Evolutionary conservation across 192 early-diverging fungal genomes (phyloP), one percentile per base, ranked within the genome.

Genomic region (Backusella westeae): DNA sequence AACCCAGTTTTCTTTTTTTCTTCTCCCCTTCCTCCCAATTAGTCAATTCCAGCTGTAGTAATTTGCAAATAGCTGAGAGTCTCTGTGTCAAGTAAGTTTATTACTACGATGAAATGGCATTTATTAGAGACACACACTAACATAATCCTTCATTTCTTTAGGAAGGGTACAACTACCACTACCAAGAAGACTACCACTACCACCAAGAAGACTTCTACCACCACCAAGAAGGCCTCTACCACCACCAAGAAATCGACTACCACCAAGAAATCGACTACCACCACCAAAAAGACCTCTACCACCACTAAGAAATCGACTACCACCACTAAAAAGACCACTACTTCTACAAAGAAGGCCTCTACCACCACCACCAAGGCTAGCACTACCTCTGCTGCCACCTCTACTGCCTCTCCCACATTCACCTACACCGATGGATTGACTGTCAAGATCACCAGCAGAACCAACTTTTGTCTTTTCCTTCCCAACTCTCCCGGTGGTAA

Each of bases 391-490:
- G 53, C 69, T 9, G 44, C 63, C 0, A 68, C 78, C 8, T 29
- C 49, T 6, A 41, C 74, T 17, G 19, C 74, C 15, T 4, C 67
- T 41, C 72, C 75, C 10, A 32, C 41, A 44, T 38, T 63, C 1
- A 32, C 75, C 38, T 39, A 35, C 29, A 75, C 75, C 41, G 39
- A 75, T 29, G 71, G 75, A 15, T 44, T 76, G 42, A 80, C 79
- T 15, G 70, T 80, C 14, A 41, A 52, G 21, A 38, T 80, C 36
- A 63, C 67, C 21, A 67, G 67, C n/a, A 66, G 2, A 6, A n/a
- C n/a, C 49, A 69, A 76, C 6, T 82, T 82, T 39, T 82, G 81
- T 59, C n/a, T 79, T 34, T 78, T 78, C 66, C 67, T 87, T 76
- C 81, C 85, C 36, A 74, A 73, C 12, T 78, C 65, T 1, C 79